phyloP scores from a whole-genome alignment of 2,329 filamentous ascomycete species.

The Colletotrichum sp. region DNA sequence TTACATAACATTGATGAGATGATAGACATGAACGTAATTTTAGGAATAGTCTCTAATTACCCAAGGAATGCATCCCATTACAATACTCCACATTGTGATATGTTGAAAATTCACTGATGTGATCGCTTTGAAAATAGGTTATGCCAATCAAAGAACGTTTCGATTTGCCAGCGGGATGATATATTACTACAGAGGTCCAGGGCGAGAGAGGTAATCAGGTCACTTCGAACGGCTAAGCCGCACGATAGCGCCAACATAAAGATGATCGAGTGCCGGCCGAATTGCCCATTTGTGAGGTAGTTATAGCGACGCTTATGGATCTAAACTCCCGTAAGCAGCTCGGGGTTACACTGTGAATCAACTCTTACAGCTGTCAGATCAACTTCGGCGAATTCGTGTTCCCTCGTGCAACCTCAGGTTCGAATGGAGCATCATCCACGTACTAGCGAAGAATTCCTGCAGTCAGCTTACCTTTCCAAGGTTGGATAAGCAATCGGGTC shows the following conservation, averaged over 20 bases:
- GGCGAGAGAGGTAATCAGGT: background rate
- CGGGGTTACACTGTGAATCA: background rate
- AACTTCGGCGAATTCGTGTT: background rate
- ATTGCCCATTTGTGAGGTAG: background rate
- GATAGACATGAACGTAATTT: background rate
- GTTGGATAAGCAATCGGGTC: background rate
- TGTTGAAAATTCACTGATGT: background rate
- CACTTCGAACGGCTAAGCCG: background rate
- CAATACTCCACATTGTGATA: background rate
- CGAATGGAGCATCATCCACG: background rate
- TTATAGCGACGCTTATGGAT: background rate
- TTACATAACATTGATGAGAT: too few relatives aligned
- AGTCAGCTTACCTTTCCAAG: background rate
- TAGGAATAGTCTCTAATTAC: background rate
- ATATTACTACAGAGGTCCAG: background rate
- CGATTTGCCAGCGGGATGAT: fast-evolving
- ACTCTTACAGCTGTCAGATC: background rate
- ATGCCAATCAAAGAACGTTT: background rate
- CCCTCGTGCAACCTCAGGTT: background rate
- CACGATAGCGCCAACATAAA: background rate
- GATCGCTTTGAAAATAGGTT: fast-evolving
- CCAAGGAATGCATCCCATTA: background rate
- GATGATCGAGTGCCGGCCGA: background rate
- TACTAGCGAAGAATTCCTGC: background rate
- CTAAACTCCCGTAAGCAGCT: background rate